phyloP scores from a whole-genome alignment of 2,329 filamentous ascomycete genomes.

The Aspergillus terreus region DNA sequence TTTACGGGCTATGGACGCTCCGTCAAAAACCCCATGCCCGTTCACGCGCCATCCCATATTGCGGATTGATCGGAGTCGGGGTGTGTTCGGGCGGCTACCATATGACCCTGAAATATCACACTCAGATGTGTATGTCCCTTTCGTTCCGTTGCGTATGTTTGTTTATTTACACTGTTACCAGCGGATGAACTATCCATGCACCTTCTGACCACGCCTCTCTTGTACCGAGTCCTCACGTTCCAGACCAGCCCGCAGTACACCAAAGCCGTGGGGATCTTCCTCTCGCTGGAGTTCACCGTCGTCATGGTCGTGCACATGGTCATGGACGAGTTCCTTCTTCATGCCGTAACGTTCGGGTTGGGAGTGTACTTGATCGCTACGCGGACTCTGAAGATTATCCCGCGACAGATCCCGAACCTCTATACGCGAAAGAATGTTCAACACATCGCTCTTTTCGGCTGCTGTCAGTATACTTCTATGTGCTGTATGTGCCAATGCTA shows the following conservation, averaged over 20 bases:
- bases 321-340: conserved; percentile 43
- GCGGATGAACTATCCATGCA: conserved; percentile 44
- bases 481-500: background rate
- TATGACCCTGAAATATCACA: conserved; percentile 32
- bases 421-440: conserved; percentile 16
- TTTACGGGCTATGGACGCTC: conserved; percentile 35
- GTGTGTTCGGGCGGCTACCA: conserved; percentile 28
- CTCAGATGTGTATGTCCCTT: conserved; percentile 27
- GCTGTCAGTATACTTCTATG: conserved; percentile 15
- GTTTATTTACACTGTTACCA: conserved; percentile 4
- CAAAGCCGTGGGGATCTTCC: conserved; percentile 16
- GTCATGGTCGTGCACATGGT: conserved; percentile 43
- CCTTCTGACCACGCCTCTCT: conserved; percentile 39
- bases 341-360: conserved; percentile 35
- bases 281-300: conserved; percentile 19
- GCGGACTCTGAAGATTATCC: conserved; percentile 28
- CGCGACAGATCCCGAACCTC: conserved; percentile 28
- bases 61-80: conserved; percentile 35
- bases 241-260: conserved; percentile 22
- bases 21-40: conserved; percentile 17
- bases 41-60: conserved; percentile 34
- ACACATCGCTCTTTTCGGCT: conserved; percentile 19
- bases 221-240: conserved; percentile 41
- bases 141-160: background rate
- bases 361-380: conserved; percentile 34